Evolutionary conservation across 257 asterid species (phyloP), one percentile per base, ranked within the genome.

Genomic region (Penstemon newberryi): DNA sequence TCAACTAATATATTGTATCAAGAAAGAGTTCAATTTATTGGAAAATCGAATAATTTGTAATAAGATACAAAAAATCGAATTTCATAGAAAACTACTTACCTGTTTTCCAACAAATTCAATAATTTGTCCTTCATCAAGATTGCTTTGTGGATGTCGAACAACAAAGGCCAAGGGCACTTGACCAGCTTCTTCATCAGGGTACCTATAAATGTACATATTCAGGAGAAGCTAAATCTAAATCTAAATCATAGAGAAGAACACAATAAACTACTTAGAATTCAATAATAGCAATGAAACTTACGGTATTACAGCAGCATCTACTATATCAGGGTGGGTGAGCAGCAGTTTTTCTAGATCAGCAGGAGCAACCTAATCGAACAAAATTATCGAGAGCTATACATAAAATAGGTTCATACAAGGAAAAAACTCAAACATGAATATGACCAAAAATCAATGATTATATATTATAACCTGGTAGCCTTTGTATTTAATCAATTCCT

Each of bases 271-370:
- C 3, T 7, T 0, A 4, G 56, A 65, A 3, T 42, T 6, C 3
- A 2, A 55, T 5, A 25, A 25, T 25, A 1, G 50, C 41, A 44
- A 2, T 5, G 49, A 54, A 66, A 63, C 84, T 77, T 73, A 86
- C 86, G 81, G 79, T 50, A 86, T 81, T 0, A 86, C 87, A 66
- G 85, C 89, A 51, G 84, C 92, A 75, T 86, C 89, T 6, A 65
- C 66, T 52, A 86, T 81, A 45, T 79, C 79, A 7, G 83, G 86
- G 70, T 86, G 89, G 5, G 83, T 65, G 12, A 72, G 86, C 50
- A 86, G 84, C 71, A 86, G 71, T 33, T 77, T 80, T 56, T 86
- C 92, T 18, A 86, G 82, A 79, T 86, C 92, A 47, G 80, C 84
- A 8, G 89, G 89, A 44, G 89, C 54, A 56, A 86, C 87, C 92